Evolutionary conservation across 108 stramenopile species (phyloP).

Genomic region (Nannochloropsis gaditana): DNA sequence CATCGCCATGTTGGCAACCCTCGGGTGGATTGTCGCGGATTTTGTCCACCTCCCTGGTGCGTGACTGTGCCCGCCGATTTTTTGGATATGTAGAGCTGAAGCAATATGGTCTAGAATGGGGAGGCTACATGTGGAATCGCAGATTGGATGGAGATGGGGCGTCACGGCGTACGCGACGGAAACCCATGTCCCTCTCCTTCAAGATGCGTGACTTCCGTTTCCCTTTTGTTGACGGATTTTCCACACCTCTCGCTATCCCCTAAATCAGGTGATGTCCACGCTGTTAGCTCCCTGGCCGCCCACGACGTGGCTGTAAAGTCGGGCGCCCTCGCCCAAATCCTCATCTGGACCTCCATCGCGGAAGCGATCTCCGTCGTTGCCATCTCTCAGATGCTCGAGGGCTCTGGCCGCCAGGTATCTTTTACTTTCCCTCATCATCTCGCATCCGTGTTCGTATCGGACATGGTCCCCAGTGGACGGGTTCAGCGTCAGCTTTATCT

Average conservation of each 20-base stretch:
- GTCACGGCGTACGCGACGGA: background rate
- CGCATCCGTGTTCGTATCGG: background rate
- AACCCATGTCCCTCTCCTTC: background rate
- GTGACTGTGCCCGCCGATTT: background rate
- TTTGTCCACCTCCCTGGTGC: conserved; percentile 67
- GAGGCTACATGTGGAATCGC: too few species aligned
- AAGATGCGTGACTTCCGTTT: background rate
- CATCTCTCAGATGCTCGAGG: conserved; percentile 73
- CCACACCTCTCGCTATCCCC: background rate
- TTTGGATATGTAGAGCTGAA: background rate
- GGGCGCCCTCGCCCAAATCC: conserved; percentile 47
- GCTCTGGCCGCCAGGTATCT: conserved; percentile 68
- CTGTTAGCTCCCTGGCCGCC: conserved; percentile 36
- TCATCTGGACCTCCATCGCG: conserved; percentile 36
- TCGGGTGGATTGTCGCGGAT: conserved; percentile 78
- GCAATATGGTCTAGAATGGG: too few species aligned
- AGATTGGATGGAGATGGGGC: too few species aligned
- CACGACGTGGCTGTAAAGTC: conserved; percentile 45
- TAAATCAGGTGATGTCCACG: background rate
- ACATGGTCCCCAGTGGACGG: background rate
- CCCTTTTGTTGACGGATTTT: background rate
- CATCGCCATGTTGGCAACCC: conserved; percentile 82
- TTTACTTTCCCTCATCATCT: background rate
- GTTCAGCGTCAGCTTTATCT: background rate
- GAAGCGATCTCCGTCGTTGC: conserved; percentile 43